A percentile compares a stretch with the other conserved stretches of the same genome.
Evolutionary conservation across 2,329 filamentous ascomycete species (phyloP).

Genomic region (Elsinoe perseae): DNA sequence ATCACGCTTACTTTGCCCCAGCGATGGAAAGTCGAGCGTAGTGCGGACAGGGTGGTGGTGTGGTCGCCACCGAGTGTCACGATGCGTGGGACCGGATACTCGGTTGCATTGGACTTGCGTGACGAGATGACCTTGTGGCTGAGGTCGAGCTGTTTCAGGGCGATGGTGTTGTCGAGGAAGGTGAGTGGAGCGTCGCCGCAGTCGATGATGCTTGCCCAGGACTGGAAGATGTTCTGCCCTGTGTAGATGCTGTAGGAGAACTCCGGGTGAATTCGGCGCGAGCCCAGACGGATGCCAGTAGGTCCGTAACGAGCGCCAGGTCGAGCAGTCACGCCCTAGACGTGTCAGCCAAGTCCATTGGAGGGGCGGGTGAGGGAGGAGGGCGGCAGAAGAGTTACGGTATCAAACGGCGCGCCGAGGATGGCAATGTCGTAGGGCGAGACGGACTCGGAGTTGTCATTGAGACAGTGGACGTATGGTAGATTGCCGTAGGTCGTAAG

Average conservation of each 20-base stretch:
- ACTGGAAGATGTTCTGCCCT: constrained; percentile 35
- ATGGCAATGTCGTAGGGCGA: constrained; percentile 42
- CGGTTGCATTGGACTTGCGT: constrained; percentile 35
- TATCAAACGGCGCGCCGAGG: constrained; percentile 44
- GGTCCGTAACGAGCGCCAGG: constrained; percentile 47
- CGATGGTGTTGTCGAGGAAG: constrained; percentile 45
- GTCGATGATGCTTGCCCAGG: constrained; percentile 48
- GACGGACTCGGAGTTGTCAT: constrained; percentile 23
- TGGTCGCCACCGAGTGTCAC: constrained; percentile 50
- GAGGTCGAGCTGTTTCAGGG: constrained; percentile 46
- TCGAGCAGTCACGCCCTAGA: constrained; percentile 9
- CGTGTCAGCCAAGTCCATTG: background rate
- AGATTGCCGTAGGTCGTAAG: constrained; percentile 41
- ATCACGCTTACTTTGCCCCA: constrained; percentile 52
- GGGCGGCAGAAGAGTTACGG: constrained; percentile 27
- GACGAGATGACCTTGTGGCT: constrained; percentile 45
- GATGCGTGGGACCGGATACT: constrained; percentile 43
- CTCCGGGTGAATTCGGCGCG: constrained; percentile 38
- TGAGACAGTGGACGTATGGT: constrained; percentile 42
- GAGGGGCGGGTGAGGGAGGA: background rate
- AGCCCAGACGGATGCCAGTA: constrained; percentile 44
- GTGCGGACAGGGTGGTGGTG: constrained; percentile 47
- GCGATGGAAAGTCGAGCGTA: constrained; percentile 42
- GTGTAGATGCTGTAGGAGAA: constrained; percentile 43
- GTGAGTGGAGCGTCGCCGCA: constrained; percentile 48